These are phyloP conservation scores for Annona cherimola DNA, from an alignment of 164 flowering plant species.

Conservation along the genomic window DNA sequence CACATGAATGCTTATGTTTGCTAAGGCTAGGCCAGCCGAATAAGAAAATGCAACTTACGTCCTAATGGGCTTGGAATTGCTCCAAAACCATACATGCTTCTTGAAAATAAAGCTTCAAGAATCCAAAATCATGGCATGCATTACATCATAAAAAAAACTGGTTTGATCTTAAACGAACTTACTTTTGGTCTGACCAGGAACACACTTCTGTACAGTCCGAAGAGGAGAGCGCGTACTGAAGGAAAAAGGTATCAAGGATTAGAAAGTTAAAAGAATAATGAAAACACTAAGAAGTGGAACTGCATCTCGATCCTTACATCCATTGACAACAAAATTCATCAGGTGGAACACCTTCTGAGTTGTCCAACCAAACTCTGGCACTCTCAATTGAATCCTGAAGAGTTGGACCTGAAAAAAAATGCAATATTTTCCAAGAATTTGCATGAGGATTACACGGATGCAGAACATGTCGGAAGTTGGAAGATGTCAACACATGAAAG, in stretches of 20 bases:
- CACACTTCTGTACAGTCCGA: slow-evolving; percentile 53
- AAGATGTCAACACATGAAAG: not conserved
- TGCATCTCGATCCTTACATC: slow-evolving; percentile 42
- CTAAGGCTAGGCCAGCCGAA: too few species aligned
- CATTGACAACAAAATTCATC: slow-evolving; percentile 81
- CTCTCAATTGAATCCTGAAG: slow-evolving; percentile 75
- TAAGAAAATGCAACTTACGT: too few species aligned
- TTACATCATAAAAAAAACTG: too few species aligned
- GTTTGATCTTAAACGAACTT: too few species aligned
- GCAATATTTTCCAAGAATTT: not conserved
- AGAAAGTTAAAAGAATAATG: not conserved
- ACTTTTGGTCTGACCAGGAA: slow-evolving; percentile 47
- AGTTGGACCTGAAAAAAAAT: slow-evolving; percentile 53
- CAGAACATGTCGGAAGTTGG: not conserved
- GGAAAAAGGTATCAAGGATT: not conserved
- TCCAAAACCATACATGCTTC: too few species aligned
- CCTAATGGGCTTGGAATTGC: too few species aligned
- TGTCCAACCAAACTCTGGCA: slow-evolving; percentile 94
- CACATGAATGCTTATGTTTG: too few species aligned
- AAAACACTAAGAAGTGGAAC: not conserved
- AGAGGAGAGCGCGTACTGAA: slow-evolving; percentile 64
- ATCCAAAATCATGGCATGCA: too few species aligned
- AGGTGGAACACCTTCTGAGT: slow-evolving; percentile 92
- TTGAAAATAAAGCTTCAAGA: too few species aligned
- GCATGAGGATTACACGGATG: not conserved